Percentiles rank a stretch among this genome's conserved stretches.
phyloP scores from a whole-genome alignment of 768 basidiomycete genomes.

The Tylopilus felleus region DNA sequence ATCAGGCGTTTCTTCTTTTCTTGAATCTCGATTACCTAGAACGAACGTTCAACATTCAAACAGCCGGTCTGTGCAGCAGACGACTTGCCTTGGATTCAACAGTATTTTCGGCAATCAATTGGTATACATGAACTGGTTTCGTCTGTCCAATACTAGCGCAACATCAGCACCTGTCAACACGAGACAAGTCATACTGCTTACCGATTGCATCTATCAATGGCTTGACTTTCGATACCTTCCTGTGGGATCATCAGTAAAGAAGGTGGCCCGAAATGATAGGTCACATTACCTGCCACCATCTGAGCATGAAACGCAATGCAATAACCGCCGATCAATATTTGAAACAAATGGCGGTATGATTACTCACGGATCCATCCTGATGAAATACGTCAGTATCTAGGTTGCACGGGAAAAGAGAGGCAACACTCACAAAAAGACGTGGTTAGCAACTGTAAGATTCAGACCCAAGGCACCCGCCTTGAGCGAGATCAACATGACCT shows the following conservation, averaged over 20 bases:
- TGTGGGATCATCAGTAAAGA: constrained; percentile 25
- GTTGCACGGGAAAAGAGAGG: background rate
- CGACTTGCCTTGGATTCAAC: constrained; percentile 74
- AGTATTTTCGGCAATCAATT: constrained; percentile 85
- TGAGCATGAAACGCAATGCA: constrained; percentile 21
- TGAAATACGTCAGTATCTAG: constrained; percentile 7
- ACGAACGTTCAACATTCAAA: background rate
- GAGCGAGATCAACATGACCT: constrained; percentile 82
- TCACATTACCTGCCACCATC: constrained; percentile 70
- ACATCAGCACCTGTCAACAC: constrained; percentile 3
- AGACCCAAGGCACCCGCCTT: constrained; percentile 86
- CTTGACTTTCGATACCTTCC: constrained; percentile 84
- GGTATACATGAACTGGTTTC: constrained; percentile 82
- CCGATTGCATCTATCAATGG: constrained; percentile 78
- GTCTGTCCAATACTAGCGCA: constrained; percentile 67
- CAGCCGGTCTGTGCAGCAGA: background rate
- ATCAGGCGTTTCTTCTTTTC: constrained; percentile 79
- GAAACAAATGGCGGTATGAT: background rate
- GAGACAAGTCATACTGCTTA: constrained; percentile 17
- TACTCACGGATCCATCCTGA: constrained; percentile 80
- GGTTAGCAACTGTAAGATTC: constrained; percentile 86
- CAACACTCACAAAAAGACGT: constrained; percentile 68
- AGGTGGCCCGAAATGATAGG: background rate
- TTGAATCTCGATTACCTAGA: constrained; percentile 77
- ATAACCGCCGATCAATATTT: constrained; percentile 14